Base-by-base conservation (phyloP, 768 basidiomycete genomes). In the Gloeophyllum trabeum region DNA sequence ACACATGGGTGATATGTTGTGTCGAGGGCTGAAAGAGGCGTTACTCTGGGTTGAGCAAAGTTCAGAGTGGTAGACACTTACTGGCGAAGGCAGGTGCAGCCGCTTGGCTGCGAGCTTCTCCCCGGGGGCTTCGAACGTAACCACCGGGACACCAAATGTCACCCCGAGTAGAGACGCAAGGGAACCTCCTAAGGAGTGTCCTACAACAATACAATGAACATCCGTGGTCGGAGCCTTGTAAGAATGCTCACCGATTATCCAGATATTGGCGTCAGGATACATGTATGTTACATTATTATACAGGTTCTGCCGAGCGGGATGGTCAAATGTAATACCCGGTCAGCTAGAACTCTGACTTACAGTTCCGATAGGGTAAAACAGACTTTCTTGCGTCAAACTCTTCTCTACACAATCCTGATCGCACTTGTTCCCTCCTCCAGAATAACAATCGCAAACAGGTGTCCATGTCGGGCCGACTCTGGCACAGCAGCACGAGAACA, bases 401-500 rank as follows among this genome's bases (percentile, higher is more conserved):
- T 71, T 61, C 59, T 97, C 87, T 19, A 96, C 51, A 59, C 94
- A 98, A 3, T 70, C 69, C 49, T 81, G 75, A 47, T 84, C 79
- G 57, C 94, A 98, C 47, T 75, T 80, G 58, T 79, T 75, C 12
- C 71, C 63, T n/a, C n/a, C n/a, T 1, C 87, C 76, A 5, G 77
- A 65, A 54, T 81, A 83, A 60, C 94, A 98, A 39, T 75, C 82
- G 56, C 94, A 98, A 1, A 96, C 94, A 0, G 94, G 71, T 16
- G 75, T 77, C 94, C 94, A 98, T 0, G 88, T 88, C 41, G 90
- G 87, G 24, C 86, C 89, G n/a, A 97, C 87, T 5, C 85, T 73
- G 2, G 91, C 93, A 53, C 94, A 98, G 59, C 94, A 98, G 61
- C 94, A 98, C 3, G 89, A 84, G 64, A 94, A 94, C 24, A 98